phyloP scores from a whole-genome alignment of 2,329 filamentous ascomycete genomes.

The Mycosphaerella arachidis region DNA sequence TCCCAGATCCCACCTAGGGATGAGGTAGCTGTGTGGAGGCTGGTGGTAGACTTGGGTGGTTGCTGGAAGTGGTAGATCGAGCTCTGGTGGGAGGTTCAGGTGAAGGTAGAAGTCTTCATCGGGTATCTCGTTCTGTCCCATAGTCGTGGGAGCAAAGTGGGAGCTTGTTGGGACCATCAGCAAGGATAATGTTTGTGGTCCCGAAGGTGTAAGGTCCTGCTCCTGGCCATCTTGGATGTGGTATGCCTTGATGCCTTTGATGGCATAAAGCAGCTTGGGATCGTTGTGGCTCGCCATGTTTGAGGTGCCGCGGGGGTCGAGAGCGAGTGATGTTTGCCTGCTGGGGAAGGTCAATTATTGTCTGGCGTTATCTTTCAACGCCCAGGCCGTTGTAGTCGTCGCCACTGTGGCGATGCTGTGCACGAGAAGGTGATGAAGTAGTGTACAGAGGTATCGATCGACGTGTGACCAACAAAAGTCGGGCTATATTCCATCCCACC shows the following conservation, averaged over 20 bases:
- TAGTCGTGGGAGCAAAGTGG: slow-evolving; percentile 56
- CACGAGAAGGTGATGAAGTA: background rate
- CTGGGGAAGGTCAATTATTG: background rate
- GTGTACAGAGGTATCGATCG: background rate
- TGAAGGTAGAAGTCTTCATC: slow-evolving; percentile 97
- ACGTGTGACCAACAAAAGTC: background rate
- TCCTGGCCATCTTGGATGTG: slow-evolving; percentile 87
- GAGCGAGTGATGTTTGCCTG: background rate
- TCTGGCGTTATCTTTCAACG: background rate
- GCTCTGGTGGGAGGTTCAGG: slow-evolving; percentile 86
- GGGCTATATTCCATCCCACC: background rate
- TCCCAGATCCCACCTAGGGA: slow-evolving; percentile 90
- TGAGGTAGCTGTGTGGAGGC: slow-evolving; percentile 85
- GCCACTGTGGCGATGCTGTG: background rate
- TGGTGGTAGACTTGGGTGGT: slow-evolving; percentile 98
- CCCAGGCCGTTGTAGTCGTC: background rate
- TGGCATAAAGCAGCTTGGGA: slow-evolving; percentile 52
- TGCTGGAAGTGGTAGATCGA: slow-evolving; percentile 87
- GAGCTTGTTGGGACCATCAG: slow-evolving; percentile 93
- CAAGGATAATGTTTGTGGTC: slow-evolving; percentile 85
- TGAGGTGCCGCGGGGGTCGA: slow-evolving; percentile 10
- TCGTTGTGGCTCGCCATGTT: slow-evolving; percentile 50
- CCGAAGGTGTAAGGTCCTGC: slow-evolving; percentile 72
- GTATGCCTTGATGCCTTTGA: slow-evolving; percentile 85
- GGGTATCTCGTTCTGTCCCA: slow-evolving; percentile 52